A percentile compares a stretch with the other conserved stretches of the same genome.
phyloP scores from a whole-genome alignment of 2,329 filamentous ascomycete genomes.

The Didymella glomerata region DNA sequence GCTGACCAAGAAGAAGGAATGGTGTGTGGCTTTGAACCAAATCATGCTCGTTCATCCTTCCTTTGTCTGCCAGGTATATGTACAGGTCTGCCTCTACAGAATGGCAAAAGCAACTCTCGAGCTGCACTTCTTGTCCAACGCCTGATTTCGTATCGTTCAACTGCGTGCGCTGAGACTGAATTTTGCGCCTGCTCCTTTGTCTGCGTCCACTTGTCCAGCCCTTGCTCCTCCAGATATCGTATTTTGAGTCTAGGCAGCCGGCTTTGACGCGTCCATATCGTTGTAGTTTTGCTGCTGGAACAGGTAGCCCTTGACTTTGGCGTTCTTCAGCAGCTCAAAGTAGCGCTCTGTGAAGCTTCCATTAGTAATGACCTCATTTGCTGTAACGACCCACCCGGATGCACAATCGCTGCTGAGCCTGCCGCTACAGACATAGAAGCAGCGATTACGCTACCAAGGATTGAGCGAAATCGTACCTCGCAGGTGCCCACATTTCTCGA shows the following conservation, averaged over 20 bases:
- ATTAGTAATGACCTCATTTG: slow-evolving; percentile 30
- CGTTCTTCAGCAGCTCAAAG: slow-evolving; percentile 76
- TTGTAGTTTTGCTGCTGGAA: slow-evolving; percentile 83
- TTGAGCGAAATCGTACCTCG: slow-evolving; percentile 68
- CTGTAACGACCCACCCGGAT: neutral
- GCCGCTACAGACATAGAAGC: neutral
- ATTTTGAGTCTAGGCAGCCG: slow-evolving; percentile 9
- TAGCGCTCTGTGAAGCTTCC: slow-evolving; percentile 71
- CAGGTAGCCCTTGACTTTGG: slow-evolving; percentile 80
- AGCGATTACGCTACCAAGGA: neutral
- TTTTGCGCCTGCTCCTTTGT: slow-evolving; percentile 11
- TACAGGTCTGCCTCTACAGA: slow-evolving; percentile 38
- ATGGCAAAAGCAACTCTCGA: slow-evolving; percentile 25
- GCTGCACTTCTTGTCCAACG: slow-evolving; percentile 22
- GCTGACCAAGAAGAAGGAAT: neutral
- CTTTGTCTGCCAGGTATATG: slow-evolving; percentile 38
- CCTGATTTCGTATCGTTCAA: slow-evolving; percentile 21
- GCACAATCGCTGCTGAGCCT: neutral
- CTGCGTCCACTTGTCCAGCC: slow-evolving; percentile 1
- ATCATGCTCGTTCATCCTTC: slow-evolving; percentile 25
- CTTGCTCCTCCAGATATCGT: neutral
- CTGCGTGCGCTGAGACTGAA: slow-evolving; percentile 14
- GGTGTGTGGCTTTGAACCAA: slow-evolving; percentile 16
- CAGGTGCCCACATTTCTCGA: slow-evolving; percentile 84
- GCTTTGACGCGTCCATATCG: slow-evolving; percentile 29